phyloP scores from a whole-genome alignment of 306 rosid species.

The Malus sieversii region DNA sequence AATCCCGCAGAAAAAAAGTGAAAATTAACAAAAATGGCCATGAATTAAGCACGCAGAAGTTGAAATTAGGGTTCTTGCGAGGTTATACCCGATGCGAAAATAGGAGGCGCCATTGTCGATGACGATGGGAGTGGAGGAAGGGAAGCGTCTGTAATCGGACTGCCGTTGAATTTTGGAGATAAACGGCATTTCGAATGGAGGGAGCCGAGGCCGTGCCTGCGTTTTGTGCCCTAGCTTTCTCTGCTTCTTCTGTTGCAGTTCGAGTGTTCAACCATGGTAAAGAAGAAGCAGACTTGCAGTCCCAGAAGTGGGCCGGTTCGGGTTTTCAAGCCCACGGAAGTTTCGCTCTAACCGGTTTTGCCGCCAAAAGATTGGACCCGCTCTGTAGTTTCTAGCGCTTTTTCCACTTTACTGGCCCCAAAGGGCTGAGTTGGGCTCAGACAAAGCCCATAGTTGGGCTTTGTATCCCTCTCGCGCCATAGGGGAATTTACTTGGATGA shows the following conservation, averaged over 20 bases:
- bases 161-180: constrained; percentile 53
- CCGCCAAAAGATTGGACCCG: neutral
- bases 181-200: constrained; percentile 42
- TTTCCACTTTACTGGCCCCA: neutral
- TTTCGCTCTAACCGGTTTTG: neutral
- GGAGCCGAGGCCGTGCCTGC: neutral
- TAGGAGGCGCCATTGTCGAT: constrained; percentile 89
- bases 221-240: neutral
- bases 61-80: constrained; percentile 41
- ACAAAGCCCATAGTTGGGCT: neutral
- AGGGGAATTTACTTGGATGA: neutral
- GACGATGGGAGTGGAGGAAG: constrained; percentile 59
- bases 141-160: constrained; percentile 48
- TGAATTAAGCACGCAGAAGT: neutral
- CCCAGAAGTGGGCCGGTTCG: neutral
- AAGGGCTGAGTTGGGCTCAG: neutral
- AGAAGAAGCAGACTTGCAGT: neutral
- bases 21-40: neutral
- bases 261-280: neutral
- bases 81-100: constrained; percentile 66
- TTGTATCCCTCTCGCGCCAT: neutral
- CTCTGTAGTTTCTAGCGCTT: neutral
- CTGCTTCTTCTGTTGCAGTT: neutral
- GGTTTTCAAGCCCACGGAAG: neutral
- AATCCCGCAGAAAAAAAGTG: neutral